A percentile compares a stretch with the other conserved stretches of the same genome.
Evolutionary conservation across 2,329 filamentous ascomycete genomes (phyloP).

Genomic region (Xylaria sp.): DNA sequence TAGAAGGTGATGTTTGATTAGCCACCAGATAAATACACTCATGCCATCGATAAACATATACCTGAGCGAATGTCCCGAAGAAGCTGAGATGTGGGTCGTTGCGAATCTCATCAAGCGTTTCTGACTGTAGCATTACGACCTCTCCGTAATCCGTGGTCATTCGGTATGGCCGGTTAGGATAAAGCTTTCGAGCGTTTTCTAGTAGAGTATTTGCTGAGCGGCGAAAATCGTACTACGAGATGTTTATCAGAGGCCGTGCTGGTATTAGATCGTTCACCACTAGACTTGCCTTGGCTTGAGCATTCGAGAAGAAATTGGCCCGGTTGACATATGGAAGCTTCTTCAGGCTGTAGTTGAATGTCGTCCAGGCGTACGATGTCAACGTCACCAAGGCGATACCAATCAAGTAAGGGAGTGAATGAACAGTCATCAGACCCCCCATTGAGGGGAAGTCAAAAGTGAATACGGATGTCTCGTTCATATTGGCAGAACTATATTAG

Average conservation of each 20-base stretch:
- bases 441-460: conserved; percentile 16
- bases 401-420: conserved; percentile 23
- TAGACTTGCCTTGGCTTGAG: conserved; percentile 25
- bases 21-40: background rate
- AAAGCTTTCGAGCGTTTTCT: conserved; percentile 21
- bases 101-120: conserved; percentile 31
- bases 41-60: background rate
- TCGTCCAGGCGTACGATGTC: conserved; percentile 26
- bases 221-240: conserved; percentile 20
- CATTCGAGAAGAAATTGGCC: conserved; percentile 17
- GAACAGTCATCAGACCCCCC: conserved; percentile 13
- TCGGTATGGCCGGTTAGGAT: conserved; percentile 31
- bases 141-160: conserved; percentile 34
- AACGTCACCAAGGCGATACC: conserved; percentile 22
- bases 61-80: conserved; percentile 19
- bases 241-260: background rate
- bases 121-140: conserved; percentile 28
- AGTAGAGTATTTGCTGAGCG: conserved; percentile 24
- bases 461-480: conserved; percentile 28
- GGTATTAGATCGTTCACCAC: background rate
- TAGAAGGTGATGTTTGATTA: background rate
- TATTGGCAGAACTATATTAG: no score
- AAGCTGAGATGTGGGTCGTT: conserved; percentile 30
- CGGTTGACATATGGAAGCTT: conserved; percentile 30
- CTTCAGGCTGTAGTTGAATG: conserved; percentile 26